Evolutionary conservation across 805 yeast genomes (phyloP).

Genomic region (Metschnikowia matae): DNA sequence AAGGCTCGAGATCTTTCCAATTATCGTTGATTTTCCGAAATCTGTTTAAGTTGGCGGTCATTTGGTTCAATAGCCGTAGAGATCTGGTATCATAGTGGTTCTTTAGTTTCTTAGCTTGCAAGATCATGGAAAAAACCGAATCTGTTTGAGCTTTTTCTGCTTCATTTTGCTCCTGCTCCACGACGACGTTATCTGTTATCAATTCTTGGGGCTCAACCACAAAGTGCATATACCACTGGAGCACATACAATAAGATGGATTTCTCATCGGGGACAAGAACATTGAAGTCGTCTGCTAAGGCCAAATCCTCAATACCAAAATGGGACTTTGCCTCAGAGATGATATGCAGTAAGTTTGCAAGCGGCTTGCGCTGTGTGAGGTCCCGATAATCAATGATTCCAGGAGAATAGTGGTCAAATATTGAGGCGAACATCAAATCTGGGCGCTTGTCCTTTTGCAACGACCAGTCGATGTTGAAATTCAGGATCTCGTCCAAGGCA

Average conservation of each 20-base stretch:
- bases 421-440: conserved; percentile 43
- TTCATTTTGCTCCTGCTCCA: conserved; percentile 1
- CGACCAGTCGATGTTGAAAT: conserved; percentile 56
- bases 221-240: conserved; percentile 52
- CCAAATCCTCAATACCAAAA: conserved; percentile 48
- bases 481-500: conserved; percentile 29
- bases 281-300: conserved; percentile 53
- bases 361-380: conserved; percentile 20
- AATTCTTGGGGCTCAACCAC: conserved; percentile 14
- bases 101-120: conserved; percentile 19
- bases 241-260: conserved; percentile 52
- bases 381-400: conserved; percentile 20
- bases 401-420: conserved; percentile 24
- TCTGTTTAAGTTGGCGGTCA: conserved; percentile 12
- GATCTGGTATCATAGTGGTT: conserved; percentile 31
- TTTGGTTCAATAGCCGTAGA: conserved; percentile 26
- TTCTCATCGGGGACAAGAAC: conserved; percentile 55
- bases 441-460: conserved; percentile 41
- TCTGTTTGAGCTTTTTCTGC: not conserved
- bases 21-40: not conserved
- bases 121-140: conserved; percentile 8
- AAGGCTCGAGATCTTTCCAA: not conserved
- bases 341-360: conserved; percentile 23
- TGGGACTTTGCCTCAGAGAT: conserved; percentile 40
- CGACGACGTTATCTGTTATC: not conserved